Evolutionary conservation across 2,329 filamentous ascomycete genomes (phyloP).

Genomic region (Pyricularia sp.): DNA sequence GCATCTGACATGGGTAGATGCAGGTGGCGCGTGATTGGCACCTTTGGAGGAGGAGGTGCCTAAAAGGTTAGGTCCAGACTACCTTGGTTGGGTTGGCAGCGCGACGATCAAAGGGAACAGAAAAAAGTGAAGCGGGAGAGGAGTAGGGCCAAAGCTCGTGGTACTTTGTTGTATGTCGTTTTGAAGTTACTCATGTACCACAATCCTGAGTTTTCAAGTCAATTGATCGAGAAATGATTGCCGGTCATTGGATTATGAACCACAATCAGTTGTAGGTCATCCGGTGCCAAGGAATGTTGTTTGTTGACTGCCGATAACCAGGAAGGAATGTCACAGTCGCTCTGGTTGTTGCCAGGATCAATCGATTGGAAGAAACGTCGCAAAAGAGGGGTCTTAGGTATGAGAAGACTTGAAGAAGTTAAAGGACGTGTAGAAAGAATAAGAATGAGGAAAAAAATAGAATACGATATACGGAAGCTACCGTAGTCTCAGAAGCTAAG

Average conservation of each 20-base stretch:
- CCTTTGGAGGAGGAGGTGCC: neutral
- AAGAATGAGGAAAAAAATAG: neutral
- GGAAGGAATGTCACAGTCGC: neutral
- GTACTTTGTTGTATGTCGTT: neutral
- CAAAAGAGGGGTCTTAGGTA: neutral
- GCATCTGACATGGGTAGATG: neutral
- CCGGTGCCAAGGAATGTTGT: neutral
- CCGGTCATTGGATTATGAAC: neutral
- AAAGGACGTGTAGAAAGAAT: neutral
- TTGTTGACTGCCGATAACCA: neutral
- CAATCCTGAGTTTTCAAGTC: neutral
- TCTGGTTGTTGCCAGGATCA: neutral
- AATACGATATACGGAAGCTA: neutral
- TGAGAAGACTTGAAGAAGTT: neutral
- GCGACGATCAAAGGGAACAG: neutral
- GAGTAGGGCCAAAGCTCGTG: neutral
- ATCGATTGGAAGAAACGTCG: neutral
- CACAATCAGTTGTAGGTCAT: neutral
- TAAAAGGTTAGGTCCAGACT: neutral
- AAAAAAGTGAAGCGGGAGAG: neutral
- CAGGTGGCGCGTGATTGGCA: neutral
- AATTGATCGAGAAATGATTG: neutral
- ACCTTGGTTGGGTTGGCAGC: neutral
- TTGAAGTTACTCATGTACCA: neutral
- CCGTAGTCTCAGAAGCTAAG: neutral